Evolutionary conservation across 306 rosid species (phyloP).

Genomic region (Castanospermum australe): DNA sequence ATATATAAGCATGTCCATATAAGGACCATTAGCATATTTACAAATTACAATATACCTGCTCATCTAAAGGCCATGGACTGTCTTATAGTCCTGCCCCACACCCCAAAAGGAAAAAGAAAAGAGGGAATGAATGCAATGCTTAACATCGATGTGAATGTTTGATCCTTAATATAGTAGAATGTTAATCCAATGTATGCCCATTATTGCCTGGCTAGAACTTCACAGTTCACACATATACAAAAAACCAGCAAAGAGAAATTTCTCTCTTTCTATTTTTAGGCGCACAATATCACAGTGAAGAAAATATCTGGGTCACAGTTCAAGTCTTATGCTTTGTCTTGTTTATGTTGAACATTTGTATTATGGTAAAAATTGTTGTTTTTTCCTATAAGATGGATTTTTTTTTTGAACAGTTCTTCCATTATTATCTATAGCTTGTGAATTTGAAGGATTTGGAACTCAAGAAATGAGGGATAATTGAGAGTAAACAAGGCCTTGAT

Average conservation of each 20-base stretch:
- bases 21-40: background rate
- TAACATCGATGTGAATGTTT: background rate
- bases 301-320: background rate
- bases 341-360: no score
- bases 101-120: background rate
- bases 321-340: background rate
- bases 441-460: no score
- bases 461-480: no score
- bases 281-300: background rate
- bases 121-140: background rate
- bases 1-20: background rate
- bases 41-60: background rate
- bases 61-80: background rate
- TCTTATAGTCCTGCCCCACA: background rate
- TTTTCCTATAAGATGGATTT: no score
- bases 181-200: background rate
- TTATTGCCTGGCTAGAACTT: background rate
- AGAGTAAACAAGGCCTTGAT: no score
- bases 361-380: no score
- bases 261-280: background rate
- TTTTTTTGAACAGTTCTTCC: no score
- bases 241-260: background rate
- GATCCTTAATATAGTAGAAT: background rate
- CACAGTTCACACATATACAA: background rate
- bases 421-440: no score